These are phyloP conservation scores for Exophiala oligosperma DNA, from an alignment of 2,329 filamentous ascomycete genomes.

Conservation along the genomic window DNA sequence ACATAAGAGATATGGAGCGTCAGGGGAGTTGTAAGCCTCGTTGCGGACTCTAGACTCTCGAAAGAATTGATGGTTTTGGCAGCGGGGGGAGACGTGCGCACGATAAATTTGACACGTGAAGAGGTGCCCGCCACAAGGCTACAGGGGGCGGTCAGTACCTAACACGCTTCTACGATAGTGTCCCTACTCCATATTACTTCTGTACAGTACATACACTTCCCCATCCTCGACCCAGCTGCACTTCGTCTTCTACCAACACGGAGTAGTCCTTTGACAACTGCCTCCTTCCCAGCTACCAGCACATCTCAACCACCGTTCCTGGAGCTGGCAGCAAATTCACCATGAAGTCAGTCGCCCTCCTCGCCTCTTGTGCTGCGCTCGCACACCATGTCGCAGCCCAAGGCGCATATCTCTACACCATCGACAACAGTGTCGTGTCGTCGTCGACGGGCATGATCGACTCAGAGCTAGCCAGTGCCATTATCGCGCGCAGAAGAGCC, in stretches of 20 bases:
- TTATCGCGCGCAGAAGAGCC: slow-evolving; percentile 50
- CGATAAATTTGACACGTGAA: too few species aligned
- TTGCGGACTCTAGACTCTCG: too few species aligned
- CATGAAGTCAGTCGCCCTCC: slow-evolving; percentile 18
- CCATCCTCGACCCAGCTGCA: background rate
- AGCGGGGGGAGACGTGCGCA: too few species aligned
- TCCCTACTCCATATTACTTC: background rate
- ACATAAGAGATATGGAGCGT: too few species aligned
- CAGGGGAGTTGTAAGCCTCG: too few species aligned
- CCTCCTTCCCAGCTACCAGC: slow-evolving; percentile 5
- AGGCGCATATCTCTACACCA: slow-evolving; percentile 30
- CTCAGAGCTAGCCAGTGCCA: slow-evolving; percentile 37
- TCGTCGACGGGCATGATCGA: slow-evolving; percentile 26
- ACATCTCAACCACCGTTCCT: slow-evolving; percentile 6
- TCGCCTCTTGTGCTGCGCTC: slow-evolving; percentile 16
- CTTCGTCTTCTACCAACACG: background rate
- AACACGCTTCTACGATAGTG: too few species aligned
- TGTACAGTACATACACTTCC: background rate
- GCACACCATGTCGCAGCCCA: slow-evolving; percentile 25
- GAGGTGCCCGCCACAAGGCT: too few species aligned
- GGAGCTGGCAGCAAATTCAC: slow-evolving; percentile 15
- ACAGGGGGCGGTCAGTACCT: too few species aligned
- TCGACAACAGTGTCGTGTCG: slow-evolving; percentile 23
- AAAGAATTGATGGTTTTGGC: too few species aligned
- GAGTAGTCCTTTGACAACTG: background rate